These are phyloP conservation scores for Lyophyllum decastes DNA, from an alignment of 768 basidiomycete species.

Conservation along the genomic window DNA sequence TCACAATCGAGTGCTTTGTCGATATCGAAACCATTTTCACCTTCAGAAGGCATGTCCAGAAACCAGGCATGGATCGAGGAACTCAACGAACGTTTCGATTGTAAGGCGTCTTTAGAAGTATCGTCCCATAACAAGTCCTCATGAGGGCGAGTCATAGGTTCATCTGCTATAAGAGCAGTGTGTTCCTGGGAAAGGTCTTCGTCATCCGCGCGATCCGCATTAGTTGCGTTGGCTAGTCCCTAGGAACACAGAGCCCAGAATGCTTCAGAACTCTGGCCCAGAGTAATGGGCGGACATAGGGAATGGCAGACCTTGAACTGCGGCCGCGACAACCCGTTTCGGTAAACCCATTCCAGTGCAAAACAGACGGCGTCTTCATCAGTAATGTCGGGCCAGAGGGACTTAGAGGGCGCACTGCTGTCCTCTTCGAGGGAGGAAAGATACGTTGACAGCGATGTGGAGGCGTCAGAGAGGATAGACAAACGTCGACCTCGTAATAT, in stretches of 20 bases:
- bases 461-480: conserved; percentile 21
- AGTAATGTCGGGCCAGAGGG: conserved; percentile 18
- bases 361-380: conserved; percentile 40
- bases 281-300: conserved; percentile 4
- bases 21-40: conserved; percentile 5
- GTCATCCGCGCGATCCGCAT: conserved; percentile 18
- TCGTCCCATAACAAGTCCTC: conserved; percentile 17
- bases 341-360: conserved; percentile 46
- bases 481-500: conserved; percentile 28
- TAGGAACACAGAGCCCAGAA: conserved; percentile 5
- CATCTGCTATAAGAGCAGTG: conserved; percentile 2
- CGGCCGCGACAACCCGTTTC: conserved; percentile 38
- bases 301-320: conserved; percentile 46
- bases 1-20: conserved; percentile 8
- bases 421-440: conserved; percentile 20
- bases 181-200: conserved; percentile 19
- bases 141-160: background rate
- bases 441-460: conserved; percentile 28
- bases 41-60: conserved; percentile 7
- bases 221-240: conserved; percentile 10
- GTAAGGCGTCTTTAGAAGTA: conserved; percentile 3
- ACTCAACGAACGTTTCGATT: background rate
- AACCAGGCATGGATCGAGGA: background rate
- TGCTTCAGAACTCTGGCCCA: conserved; percentile 29
- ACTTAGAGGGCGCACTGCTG: conserved; percentile 2